These are phyloP conservation scores for Amaranthus palmeri DNA, from an alignment of 148 eudicot genomes.

Conservation along the genomic window DNA sequence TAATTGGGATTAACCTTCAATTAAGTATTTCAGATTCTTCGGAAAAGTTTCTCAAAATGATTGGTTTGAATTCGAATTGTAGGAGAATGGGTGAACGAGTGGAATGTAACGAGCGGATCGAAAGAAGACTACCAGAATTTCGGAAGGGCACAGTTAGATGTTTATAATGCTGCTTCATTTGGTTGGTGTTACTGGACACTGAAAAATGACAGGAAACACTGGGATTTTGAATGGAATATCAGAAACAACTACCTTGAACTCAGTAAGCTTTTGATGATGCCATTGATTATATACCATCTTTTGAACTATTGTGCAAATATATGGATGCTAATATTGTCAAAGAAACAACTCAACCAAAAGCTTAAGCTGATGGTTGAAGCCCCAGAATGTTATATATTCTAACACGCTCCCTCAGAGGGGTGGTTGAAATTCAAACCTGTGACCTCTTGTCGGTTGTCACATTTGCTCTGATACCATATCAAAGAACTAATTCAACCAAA, in stretches of 20 bases:
- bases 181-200: constrained; percentile 95
- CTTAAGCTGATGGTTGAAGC: too few relatives aligned
- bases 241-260: constrained; percentile 53
- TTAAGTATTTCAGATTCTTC: not conserved
- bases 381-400: too few relatives aligned
- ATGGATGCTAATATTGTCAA: not conserved
- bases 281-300: not conserved
- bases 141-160: constrained; percentile 60
- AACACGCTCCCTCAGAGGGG: too few relatives aligned
- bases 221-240: constrained; percentile 86
- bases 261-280: constrained; percentile 26
- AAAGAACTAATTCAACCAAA: too few relatives aligned
- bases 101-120: constrained; percentile 57
- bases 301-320: not conserved
- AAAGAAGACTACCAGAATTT: constrained; percentile 57
- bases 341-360: not conserved
- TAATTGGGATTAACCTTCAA: not conserved
- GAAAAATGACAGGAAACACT: constrained; percentile 60
- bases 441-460: too few relatives aligned
- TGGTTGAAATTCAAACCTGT: too few relatives aligned
- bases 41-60: not conserved
- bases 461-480: too few relatives aligned
- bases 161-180: constrained; percentile 66
- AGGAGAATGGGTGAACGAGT: constrained; percentile 93
- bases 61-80: constrained; percentile 10